Evolutionary conservation across 163 green algal species (phyloP).

Genomic region (Chloromonas sp.): DNA sequence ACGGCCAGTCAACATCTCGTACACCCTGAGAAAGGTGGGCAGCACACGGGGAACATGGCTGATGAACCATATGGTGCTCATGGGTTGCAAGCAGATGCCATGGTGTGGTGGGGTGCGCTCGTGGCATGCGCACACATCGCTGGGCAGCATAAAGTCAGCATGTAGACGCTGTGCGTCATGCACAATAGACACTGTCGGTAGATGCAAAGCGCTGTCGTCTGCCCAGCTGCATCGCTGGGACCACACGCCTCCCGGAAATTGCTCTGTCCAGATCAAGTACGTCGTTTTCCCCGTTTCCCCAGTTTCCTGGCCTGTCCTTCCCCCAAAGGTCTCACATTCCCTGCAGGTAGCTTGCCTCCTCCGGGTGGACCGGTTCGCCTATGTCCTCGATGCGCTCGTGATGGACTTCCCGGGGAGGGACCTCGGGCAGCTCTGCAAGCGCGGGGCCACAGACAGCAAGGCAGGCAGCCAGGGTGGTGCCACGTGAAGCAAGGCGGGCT

Average conservation of each 20-base stretch:
- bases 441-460: neutral
- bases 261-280: no score
- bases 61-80: neutral
- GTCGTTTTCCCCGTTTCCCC: no score
- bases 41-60: neutral
- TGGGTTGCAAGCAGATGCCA: no score
- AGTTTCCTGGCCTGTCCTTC: neutral
- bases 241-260: no score
- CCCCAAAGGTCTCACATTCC: neutral
- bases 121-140: no score
- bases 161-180: neutral
- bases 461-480: no score
- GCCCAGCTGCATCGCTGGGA: no score
- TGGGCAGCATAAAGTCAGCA: neutral
- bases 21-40: neutral
- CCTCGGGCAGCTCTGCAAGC: neutral
- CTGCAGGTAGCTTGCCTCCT: conserved; percentile 42
- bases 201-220: neutral
- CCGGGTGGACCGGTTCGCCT: conserved; percentile 58
- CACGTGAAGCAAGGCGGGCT: neutral
- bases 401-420: conserved; percentile 20
- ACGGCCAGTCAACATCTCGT: neutral
- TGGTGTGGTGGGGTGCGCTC: no score
- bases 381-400: conserved; percentile 72
- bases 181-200: neutral